These are phyloP conservation scores for Whalleya microplaca DNA, from an alignment of 2,329 filamentous ascomycete genomes.

Conservation along the genomic window DNA sequence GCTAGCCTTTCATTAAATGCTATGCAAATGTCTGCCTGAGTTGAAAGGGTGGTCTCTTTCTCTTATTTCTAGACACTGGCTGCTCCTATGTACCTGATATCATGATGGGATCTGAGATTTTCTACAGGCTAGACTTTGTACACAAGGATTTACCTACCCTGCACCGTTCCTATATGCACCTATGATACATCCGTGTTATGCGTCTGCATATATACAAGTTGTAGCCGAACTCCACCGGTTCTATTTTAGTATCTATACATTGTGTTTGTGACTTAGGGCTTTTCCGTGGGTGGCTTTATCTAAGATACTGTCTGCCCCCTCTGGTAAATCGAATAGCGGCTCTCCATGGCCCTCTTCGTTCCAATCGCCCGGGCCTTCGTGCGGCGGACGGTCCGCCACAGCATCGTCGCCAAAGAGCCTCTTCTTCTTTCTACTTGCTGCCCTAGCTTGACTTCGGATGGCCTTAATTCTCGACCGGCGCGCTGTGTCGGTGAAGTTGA, in stretches of 20 bases:
- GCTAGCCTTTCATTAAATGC: too few species aligned
- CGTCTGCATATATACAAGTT: constrained; percentile 3
- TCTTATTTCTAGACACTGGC: too few species aligned
- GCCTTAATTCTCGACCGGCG: constrained; percentile 36
- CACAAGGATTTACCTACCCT: not conserved
- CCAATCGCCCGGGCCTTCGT: constrained; percentile 38
- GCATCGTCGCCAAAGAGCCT: constrained; percentile 27
- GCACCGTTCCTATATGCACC: not conserved
- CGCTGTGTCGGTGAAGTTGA: constrained; percentile 51
- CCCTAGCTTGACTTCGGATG: constrained; percentile 29
- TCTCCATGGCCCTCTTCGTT: constrained; percentile 41
- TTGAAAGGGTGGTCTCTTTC: not conserved
- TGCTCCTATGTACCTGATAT: not conserved
- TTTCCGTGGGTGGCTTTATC: not conserved
- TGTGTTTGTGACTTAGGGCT: not conserved
- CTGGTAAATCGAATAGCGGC: constrained; percentile 33
- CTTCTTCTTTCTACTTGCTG: constrained; percentile 20
- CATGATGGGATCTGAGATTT: not conserved
- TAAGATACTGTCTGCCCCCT: constrained; percentile 23
- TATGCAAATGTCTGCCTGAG: not conserved
- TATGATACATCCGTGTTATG: constrained; percentile 14
- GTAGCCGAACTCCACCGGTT: not conserved
- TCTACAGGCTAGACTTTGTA: not conserved
- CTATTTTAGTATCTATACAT: not conserved
- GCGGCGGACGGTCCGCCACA: not conserved